Base-by-base conservation (phyloP, 805 yeast species). In the Saccharomycodes ludwigii region DNA sequence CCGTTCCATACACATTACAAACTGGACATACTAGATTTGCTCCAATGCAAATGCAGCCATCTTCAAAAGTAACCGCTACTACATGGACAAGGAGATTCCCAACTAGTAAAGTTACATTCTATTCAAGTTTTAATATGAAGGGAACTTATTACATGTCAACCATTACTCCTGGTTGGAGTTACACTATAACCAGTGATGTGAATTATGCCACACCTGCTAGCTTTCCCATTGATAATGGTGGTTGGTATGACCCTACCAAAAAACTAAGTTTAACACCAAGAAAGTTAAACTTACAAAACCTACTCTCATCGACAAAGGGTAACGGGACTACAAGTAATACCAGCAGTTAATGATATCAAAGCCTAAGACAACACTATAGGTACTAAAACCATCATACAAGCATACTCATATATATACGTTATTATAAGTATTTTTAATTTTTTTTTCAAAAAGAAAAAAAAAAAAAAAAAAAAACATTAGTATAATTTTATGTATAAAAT, bases 21-120 rank as follows among this genome's bases (percentile, higher is more conserved):
- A 76, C 83, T 1, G 94, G 94, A 12, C 50, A 41, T 12, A 72
- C 79, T 6, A 71, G 80, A 42, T 82, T 59, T 54, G 96, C 96
- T 1, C 95, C 95, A 30, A 83, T 83, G 94, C 96, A 86, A 58
- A 50, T 62, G 27, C 94, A 83, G 54, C 96, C 96, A 5, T 81
- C 80, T 3, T 47, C 79, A 2, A 59, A 58, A 6, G 70, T 83
- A 26, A 78, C 94, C 0, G 69, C 61, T 24, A 63, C 76, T 6
- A 53, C 73, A 5, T 78, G 85, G 76, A 52, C 75, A 5, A 66
- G 75, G 46, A 60, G 71, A 39, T 72, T 58, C 51, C 75, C 88
- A 13, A 69, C 93, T 1, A 71, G 84, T 29, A 59, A 79, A 0
- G 76, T 68, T 33, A 65, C 79, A 0, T 84, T 29, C 29, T 18